Evolutionary conservation across 2,329 filamentous ascomycete species (phyloP).

Genomic region (Neofusicoccum ribis): DNA sequence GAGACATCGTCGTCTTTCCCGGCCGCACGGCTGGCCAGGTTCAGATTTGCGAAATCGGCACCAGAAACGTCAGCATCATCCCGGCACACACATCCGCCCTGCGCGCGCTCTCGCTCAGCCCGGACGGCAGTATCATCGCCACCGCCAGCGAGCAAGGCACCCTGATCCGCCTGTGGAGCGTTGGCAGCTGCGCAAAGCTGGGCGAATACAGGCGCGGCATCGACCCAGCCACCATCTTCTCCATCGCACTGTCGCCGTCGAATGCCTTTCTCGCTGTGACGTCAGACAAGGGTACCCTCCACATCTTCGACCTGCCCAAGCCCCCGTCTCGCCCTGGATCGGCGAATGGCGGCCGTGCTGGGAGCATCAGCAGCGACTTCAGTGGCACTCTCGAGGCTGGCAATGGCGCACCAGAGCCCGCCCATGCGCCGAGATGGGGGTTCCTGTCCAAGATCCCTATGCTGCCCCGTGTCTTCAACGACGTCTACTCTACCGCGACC

Average conservation of each 20-base stretch:
- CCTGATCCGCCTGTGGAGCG: slow-evolving; percentile 81
- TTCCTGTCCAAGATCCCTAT: slow-evolving; percentile 80
- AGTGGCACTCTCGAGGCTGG: slow-evolving; percentile 18
- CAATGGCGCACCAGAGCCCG: slow-evolving; percentile 29
- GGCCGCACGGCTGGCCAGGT: slow-evolving; percentile 87
- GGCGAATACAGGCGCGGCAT: slow-evolving; percentile 86
- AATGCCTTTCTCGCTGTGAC: slow-evolving; percentile 83
- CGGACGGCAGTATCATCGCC: slow-evolving; percentile 77
- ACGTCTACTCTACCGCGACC: slow-evolving; percentile 82
- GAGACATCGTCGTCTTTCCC: slow-evolving; percentile 76
- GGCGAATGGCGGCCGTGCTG: slow-evolving; percentile 20
- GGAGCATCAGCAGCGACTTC: slow-evolving; percentile 21
- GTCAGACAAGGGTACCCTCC: slow-evolving; percentile 93
- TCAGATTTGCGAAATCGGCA: slow-evolving; percentile 77
- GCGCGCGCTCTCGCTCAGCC: slow-evolving; percentile 75
- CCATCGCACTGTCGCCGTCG: slow-evolving; percentile 81
- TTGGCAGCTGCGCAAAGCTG: slow-evolving; percentile 74
- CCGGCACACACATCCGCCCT: slow-evolving; percentile 82
- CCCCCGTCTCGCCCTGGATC: slow-evolving; percentile 19
- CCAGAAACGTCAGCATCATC: slow-evolving; percentile 86
- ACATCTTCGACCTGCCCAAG: slow-evolving; percentile 81
- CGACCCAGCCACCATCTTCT: slow-evolving; percentile 84
- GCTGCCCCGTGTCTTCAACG: slow-evolving; percentile 83
- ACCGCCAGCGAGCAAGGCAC: slow-evolving; percentile 94
- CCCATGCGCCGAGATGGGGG: slow-evolving; percentile 73